A percentile compares a stretch with the other conserved stretches of the same genome.
Evolutionary conservation across 2,329 filamentous ascomycete genomes (phyloP).

Genomic region (Claviceps spartinae): DNA sequence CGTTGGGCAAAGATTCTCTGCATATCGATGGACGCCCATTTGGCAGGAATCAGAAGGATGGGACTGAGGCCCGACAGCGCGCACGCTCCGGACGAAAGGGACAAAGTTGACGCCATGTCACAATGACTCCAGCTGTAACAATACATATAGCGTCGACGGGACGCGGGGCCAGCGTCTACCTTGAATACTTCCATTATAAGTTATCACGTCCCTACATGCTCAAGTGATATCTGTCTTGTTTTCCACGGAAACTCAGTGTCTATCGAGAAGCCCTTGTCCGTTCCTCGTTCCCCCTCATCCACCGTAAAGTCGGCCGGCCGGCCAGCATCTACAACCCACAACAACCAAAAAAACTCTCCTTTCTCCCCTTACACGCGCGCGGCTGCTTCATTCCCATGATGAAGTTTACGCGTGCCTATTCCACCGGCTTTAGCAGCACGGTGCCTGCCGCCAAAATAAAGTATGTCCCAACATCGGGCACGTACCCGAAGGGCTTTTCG

Average conservation of each 20-base stretch:
- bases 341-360: background rate
- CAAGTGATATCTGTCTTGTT: background rate
- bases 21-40: background rate
- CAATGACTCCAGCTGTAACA: too few relatives aligned
- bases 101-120: too few relatives aligned
- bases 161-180: too few relatives aligned
- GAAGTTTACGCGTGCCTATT: slow-evolving; percentile 23
- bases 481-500: slow-evolving; percentile 80
- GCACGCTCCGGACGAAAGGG: background rate
- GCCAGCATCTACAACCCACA: slow-evolving; percentile 1
- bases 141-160: too few relatives aligned
- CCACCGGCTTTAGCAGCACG: slow-evolving; percentile 15
- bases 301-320: background rate
- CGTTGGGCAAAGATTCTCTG: background rate
- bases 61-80: background rate
- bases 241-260: background rate
- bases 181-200: background rate
- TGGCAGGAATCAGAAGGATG: background rate
- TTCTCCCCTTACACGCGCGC: slow-evolving; percentile 6
- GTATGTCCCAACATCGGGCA: slow-evolving; percentile 74
- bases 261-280: background rate
- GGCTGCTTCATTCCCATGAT: slow-evolving; percentile 10
- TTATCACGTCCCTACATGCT: background rate
- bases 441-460: slow-evolving; percentile 75
- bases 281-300: background rate